phyloP scores from a whole-genome alignment of 306 rosid genomes.

The Lupinus albus region DNA sequence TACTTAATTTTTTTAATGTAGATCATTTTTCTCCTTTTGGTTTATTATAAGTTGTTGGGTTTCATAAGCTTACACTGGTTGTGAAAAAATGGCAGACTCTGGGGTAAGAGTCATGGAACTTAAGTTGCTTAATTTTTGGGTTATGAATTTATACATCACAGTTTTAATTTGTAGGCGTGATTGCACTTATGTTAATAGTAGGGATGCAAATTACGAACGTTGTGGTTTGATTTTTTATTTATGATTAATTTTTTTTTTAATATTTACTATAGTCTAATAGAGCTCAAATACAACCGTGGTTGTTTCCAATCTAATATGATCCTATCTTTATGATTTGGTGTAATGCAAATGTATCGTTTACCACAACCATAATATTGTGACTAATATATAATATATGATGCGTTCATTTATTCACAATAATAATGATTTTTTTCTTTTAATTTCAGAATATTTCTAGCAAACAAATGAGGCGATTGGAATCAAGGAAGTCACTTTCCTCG shows the following conservation, averaged over 20 bases:
- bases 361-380: too few relatives aligned
- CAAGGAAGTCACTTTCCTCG: slow-evolving; percentile 80
- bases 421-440: neutral
- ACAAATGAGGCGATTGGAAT: slow-evolving; percentile 63
- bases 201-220: slow-evolving; percentile 26
- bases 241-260: too few relatives aligned
- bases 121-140: neutral
- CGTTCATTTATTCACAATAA: neutral
- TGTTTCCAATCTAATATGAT: too few relatives aligned
- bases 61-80: slow-evolving; percentile 31
- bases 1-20: slow-evolving; percentile 31
- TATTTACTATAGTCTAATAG: too few relatives aligned
- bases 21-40: neutral
- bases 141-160: too few relatives aligned
- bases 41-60: neutral
- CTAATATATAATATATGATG: too few relatives aligned
- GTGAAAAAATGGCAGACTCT: slow-evolving; percentile 62
- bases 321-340: too few relatives aligned
- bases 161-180: too few relatives aligned
- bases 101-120: slow-evolving; percentile 50
- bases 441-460: slow-evolving; percentile 53
- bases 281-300: too few relatives aligned
- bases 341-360: too few relatives aligned
- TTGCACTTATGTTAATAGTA: too few relatives aligned
- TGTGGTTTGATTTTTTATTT: too few relatives aligned